Evolutionary conservation across 2,329 filamentous ascomycete genomes (phyloP).

Genomic region (Didymella arachidicola): DNA sequence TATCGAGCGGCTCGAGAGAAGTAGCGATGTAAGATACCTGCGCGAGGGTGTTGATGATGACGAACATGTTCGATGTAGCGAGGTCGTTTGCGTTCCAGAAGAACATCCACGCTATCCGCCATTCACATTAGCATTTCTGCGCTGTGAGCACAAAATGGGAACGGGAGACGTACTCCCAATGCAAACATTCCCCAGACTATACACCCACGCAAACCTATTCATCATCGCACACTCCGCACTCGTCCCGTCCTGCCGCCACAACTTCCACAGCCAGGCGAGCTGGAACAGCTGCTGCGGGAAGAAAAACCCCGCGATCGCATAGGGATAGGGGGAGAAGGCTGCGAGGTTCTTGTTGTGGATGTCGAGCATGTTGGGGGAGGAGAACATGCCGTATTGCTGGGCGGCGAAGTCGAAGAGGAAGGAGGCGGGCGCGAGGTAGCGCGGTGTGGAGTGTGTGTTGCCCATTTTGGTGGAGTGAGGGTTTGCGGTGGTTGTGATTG

Average conservation of each 20-base stretch:
- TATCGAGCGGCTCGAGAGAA: slow-evolving; percentile 60
- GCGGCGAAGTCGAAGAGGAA: slow-evolving; percentile 66
- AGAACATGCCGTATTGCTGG: slow-evolving; percentile 67
- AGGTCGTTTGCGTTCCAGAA: slow-evolving; percentile 66
- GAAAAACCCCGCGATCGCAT: slow-evolving; percentile 68
- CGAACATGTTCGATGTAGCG: slow-evolving; percentile 63
- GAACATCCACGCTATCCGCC: slow-evolving; percentile 65
- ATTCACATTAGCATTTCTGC: neutral
- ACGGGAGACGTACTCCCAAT: slow-evolving; percentile 58
- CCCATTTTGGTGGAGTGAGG: slow-evolving; percentile 54
- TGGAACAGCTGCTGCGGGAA: slow-evolving; percentile 68
- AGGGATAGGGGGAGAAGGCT: slow-evolving; percentile 66
- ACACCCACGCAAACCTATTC: slow-evolving; percentile 63
- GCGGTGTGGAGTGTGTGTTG: slow-evolving; percentile 62
- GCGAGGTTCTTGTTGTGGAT: slow-evolving; percentile 66
- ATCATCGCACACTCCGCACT: slow-evolving; percentile 59
- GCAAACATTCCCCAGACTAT: slow-evolving; percentile 64
- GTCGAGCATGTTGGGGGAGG: slow-evolving; percentile 66
- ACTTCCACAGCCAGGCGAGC: slow-evolving; percentile 64
- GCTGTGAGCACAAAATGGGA: too few relatives aligned
- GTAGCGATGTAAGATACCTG: slow-evolving; percentile 64
- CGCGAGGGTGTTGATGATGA: slow-evolving; percentile 62
- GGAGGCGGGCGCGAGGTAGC: slow-evolving; percentile 62
- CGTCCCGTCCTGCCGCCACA: slow-evolving; percentile 59
- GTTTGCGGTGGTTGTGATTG: too few relatives aligned